These are phyloP conservation scores for Hypocrella siamensis DNA, from an alignment of 2,329 filamentous ascomycete genomes.

Conservation along the genomic window DNA sequence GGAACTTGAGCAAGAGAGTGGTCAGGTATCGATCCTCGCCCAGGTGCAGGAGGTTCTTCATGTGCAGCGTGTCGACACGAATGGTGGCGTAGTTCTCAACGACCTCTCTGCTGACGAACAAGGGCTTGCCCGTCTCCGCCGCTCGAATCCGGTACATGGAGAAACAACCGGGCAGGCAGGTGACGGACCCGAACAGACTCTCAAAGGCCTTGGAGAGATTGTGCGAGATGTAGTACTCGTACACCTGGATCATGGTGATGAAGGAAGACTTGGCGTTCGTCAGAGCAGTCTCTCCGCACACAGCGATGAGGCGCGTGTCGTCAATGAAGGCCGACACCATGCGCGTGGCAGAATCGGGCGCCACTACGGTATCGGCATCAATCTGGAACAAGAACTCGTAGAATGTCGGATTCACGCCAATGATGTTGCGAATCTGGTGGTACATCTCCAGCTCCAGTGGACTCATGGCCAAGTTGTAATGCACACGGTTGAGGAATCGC, in stretches of 20 bases:
- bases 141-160: constrained; percentile 97
- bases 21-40: constrained; percentile 97
- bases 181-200: constrained; percentile 91
- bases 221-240: constrained; percentile 99
- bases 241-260: constrained; percentile 98
- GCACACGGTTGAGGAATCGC: constrained; percentile 97
- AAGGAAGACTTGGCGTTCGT: constrained; percentile 88
- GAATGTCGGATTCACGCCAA: constrained; percentile 94
- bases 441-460: constrained; percentile 96
- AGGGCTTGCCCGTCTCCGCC: constrained; percentile 82
- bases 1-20: constrained; percentile 81
- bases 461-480: constrained; percentile 94
- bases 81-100: constrained; percentile 81
- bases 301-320: constrained; percentile 83
- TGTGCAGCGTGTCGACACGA: constrained; percentile 92
- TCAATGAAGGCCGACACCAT: constrained; percentile 84
- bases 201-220: constrained; percentile 95
- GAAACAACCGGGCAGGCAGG: constrained; percentile 96
- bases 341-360: constrained; percentile 74
- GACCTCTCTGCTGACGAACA: constrained; percentile 89
- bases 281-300: constrained; percentile 87
- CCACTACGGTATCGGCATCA: constrained; percentile 92
- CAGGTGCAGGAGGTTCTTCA: constrained; percentile 94
- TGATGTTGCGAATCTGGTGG: constrained; percentile 96
- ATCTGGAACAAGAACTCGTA: constrained; percentile 96